Evolutionary conservation across 2,329 filamentous ascomycete species (phyloP), one percentile per base, ranked within the genome.

Genomic region (Tolypocladium pustulatum): DNA sequence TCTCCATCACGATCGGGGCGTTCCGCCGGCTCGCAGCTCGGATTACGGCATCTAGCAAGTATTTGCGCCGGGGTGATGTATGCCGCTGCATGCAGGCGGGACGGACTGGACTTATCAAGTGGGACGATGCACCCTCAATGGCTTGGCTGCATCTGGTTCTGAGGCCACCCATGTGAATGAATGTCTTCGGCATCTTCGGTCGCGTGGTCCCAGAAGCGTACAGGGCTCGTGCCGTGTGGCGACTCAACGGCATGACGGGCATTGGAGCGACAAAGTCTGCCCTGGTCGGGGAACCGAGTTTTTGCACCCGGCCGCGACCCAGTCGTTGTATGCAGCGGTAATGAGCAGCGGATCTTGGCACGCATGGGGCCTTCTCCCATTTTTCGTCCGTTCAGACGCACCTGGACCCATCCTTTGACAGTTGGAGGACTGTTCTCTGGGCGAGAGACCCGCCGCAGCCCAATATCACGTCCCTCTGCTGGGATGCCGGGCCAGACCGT

Each of bases 101-200:
- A 34, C 36, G 37, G 40, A 46, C 54, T 38, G 51, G 57, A 43
- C 51, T 51, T 37, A n/a, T 25, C 51, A 40, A 43, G 57, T 58
- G 57, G 57, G 57, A 58, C 57, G 37, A 54, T 41, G 57, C 57
- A 22, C 37, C 36, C 46, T 30, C 46, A 49, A 52, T n/a, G 17
- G 6, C 49, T 52, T 52, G 49, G 49, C 30, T 52, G 17, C 30
- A 9, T 41, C 54, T 7, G 37, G 25, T 25, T 54, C 46, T 38
- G 49, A 54, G 49, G 51, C 37, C 54, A 41, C 25, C 54, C 49
- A 56, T 30, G 22, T 40, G n/a, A 20, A 51, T 17, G 22, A 9
- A 22, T 32, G 32, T n/a, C 4, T 34, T 4, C n/a, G n/a, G n/a
- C n/a, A n/a, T n/a, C 5, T 27, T 22, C 46, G n/a, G n/a, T 46